phyloP scores from a whole-genome alignment of 495 filamentous ascomycete species.

The Venustampulla echinocandica region DNA sequence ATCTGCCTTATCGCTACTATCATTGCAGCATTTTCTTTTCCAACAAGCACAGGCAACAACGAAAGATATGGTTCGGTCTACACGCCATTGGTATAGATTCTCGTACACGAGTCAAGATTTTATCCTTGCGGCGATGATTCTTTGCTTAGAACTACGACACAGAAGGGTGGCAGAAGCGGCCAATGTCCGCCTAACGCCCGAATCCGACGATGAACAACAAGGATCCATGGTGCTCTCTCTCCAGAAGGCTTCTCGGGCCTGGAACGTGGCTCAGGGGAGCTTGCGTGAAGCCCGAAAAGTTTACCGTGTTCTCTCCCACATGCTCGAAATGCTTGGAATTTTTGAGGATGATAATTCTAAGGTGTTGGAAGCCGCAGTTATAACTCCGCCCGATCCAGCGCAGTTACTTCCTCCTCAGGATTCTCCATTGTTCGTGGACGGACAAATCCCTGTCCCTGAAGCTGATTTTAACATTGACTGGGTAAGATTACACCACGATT shows the following conservation, averaged over 20 bases:
- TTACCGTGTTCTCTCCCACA: conserved; percentile 10
- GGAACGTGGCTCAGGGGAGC: conserved; percentile 1
- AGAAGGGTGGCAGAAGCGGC: neutral
- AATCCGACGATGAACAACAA: neutral
- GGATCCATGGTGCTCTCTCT: neutral
- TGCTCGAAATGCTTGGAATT: conserved; percentile 1
- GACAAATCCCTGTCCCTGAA: neutral
- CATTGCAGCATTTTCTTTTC: conserved; percentile 11
- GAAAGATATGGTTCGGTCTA: neutral
- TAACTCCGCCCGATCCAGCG: too few relatives aligned
- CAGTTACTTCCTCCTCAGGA: too few relatives aligned
- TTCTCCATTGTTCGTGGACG: neutral
- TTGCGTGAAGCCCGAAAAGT: conserved; percentile 6
- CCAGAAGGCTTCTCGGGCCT: conserved; percentile 5
- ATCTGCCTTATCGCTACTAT: conserved; percentile 18
- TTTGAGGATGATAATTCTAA: neutral
- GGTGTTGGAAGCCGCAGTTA: neutral
- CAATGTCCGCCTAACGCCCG: neutral
- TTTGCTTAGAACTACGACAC: conserved; percentile 63
- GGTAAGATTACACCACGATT: neutral
- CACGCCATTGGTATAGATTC: conserved; percentile 38
- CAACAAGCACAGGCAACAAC: neutral
- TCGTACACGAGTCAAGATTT: conserved; percentile 79
- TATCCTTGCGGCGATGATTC: conserved; percentile 80
- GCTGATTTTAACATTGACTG: conserved; percentile 12